Base-by-base conservation (phyloP, 2,329 filamentous ascomycete species). In the Scedosporium aurantiacum region DNA sequence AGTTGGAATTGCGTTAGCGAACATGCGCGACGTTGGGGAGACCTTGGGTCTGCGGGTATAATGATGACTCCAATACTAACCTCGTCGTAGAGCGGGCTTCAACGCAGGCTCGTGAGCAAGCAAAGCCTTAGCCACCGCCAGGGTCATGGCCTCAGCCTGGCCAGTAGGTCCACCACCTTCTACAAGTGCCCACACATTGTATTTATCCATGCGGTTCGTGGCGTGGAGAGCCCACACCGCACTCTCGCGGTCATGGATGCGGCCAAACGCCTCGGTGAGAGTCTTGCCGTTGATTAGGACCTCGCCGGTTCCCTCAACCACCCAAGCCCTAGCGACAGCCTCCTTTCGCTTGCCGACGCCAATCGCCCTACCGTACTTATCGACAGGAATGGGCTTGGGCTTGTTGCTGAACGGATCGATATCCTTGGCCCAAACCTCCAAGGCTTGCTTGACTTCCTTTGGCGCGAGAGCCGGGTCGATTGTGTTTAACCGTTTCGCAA, bases 281-380 rank as follows among this genome's bases (percentile, higher is more conserved):
- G 83, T 84, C 77, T 91, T 93, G 64, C 92, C 92, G 72, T 99
- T 99, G 73, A 99, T 80, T 67, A 95, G 73, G 14, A 95, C 85
- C 75, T 97, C 89, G 14, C 94, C 95, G 10, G 89, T 91, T 5
- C 94, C 94, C 76, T 97, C 93, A 4, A 99, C 91, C 23, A 99
- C 78, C 77, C 86, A 95, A 8, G 90, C 94, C 61, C 87, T 86
- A 1, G 94, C 94, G 25, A 85, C 85, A 2, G 91, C 93, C 47
- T 88, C 85, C 82, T 99, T 99, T 73, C 94, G 85, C 75, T 87
- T 86, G 55, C 94, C 94, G 57, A 90, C 85, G 1, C 88, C 94
- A 60, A 89, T 79, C 12, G 92, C 86, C 62, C 91, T 82, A 12
- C 95, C 94, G 66, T 85, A 85, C 64, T 82, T 79, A 73, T 97